Conservation (phyloP, 2,329 filamentous ascomycete genomes). For the Plenodomus tracheiphilus region DNA sequence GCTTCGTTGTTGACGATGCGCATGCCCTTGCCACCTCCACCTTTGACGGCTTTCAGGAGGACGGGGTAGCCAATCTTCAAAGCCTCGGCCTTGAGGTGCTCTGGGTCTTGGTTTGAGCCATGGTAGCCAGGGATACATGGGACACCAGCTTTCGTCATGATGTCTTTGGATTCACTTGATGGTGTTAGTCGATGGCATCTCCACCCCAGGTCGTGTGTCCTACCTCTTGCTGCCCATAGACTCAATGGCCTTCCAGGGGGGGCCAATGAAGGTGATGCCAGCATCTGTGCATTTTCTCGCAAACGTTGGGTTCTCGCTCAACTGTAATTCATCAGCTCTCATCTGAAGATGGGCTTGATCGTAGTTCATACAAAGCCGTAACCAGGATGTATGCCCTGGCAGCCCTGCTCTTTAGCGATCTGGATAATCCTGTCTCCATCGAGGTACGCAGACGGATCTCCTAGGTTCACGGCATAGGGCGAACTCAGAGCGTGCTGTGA, state of each 20-base stretch:
- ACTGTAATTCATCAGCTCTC: conserved; percentile 30
- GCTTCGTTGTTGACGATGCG: conserved; percentile 61
- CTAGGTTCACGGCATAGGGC: conserved; percentile 81
- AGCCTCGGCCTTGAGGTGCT: conserved; percentile 68
- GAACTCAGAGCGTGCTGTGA: conserved; percentile 88
- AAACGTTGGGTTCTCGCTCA: conserved; percentile 92
- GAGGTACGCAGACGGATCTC: conserved; percentile 82
- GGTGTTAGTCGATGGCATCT: conserved; percentile 8
- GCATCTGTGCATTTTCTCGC: conserved; percentile 86
- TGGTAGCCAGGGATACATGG: conserved; percentile 97
- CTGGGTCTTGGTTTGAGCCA: conserved; percentile 74
- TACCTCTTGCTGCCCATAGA: conserved; percentile 90
- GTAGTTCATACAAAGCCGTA: conserved; percentile 72
- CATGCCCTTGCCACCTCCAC: conserved; percentile 70
- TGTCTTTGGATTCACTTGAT: conserved; percentile 77
- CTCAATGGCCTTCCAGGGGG: conserved; percentile 74
- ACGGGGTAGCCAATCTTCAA: conserved; percentile 69
- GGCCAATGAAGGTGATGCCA: conserved; percentile 92
- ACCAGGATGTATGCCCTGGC: conserved; percentile 90
- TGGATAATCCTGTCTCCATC: conserved; percentile 91
- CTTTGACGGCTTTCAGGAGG: conserved; percentile 68
- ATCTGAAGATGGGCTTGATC: not conserved
- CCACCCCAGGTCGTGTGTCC: not conserved
- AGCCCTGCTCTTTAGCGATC: conserved; percentile 82
- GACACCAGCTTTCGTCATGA: conserved; percentile 94